Base-by-base conservation (phyloP, 352 stramenopile species). In the Pythium brachiatum region DNA sequence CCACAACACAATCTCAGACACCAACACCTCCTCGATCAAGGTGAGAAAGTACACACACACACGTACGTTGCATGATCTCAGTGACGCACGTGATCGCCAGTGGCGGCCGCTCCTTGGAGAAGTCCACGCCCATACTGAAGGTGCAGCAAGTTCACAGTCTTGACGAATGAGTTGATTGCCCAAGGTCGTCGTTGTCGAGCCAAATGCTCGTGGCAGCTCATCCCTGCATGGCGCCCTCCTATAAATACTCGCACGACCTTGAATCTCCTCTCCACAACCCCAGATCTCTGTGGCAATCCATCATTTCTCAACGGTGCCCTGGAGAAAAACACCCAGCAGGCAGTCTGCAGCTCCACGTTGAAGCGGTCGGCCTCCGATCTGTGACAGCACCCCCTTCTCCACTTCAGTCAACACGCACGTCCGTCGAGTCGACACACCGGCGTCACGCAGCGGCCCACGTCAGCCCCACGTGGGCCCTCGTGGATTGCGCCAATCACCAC, bases 11-110 rank as follows among this genome's bases (percentile, higher is more conserved):
- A 26, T 26, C 6, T 23, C 4, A 34, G 16, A 11, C 4, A 2
- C 12, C 12, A 54, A 20, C 13, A 8, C 18, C 13, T 7, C 32
- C 20, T 32, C 25, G 13, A 20, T 32, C 27, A 21, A 20, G 27
- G 5, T 48, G 12, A 39, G 26, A 20, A 27, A 39, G 32, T 13
- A 32, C 43, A 7, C 21, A 51, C 2, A 21, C 15, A 11, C n/a
- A 47, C 71, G 52, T 58, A 85, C 81, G 76, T 46, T 86, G 72
- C n/a, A 74, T 85, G 63, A 88, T 76, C 59, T 83, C 74, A 0
- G 74, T 70, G 13, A 88, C 79, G 20, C 74, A 78, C 3, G 77
- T 74, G 34, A 89, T 69, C 12, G 75, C 69, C 15, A 88, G 62
- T 7, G 60, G 57, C 20, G 75, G 60, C 29, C 59, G 62, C 27